phyloP scores from a whole-genome alignment of 2,329 filamentous ascomycete species.

The Cercospora janseana region DNA sequence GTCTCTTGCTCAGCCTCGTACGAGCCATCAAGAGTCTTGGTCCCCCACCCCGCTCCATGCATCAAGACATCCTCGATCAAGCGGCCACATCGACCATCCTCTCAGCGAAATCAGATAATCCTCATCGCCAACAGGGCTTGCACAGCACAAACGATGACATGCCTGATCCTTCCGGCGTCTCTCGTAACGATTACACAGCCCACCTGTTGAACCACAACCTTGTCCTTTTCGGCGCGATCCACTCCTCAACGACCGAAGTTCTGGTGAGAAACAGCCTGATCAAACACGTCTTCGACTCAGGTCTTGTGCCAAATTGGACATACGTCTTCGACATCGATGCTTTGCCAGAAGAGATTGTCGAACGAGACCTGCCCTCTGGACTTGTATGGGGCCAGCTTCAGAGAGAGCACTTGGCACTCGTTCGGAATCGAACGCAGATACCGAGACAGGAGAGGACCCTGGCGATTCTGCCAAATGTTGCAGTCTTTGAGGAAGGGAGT shows the following conservation, averaged over 20 bases:
- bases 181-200: conserved; percentile 24
- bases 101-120: conserved; percentile 17
- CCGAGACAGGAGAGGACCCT: conserved; percentile 53
- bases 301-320: conserved; percentile 28
- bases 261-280: conserved; percentile 29
- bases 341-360: background rate
- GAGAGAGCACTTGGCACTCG: conserved; percentile 55
- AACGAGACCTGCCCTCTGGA: conserved; percentile 44
- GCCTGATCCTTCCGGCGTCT: conserved; percentile 19
- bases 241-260: conserved; percentile 28
- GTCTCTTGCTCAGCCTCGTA: too few species aligned
- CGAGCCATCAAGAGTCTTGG: conserved; percentile 14
- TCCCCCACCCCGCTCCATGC: conserved; percentile 15
- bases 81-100: background rate
- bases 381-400: conserved; percentile 57
- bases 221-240: conserved; percentile 36
- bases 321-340: conserved; percentile 31
- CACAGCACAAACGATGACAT: conserved; percentile 6
- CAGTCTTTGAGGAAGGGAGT: conserved; percentile 42
- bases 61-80: conserved; percentile 14
- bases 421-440: conserved; percentile 57
- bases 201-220: conserved; percentile 24
- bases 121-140: conserved; percentile 21
- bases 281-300: conserved; percentile 18
- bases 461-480: conserved; percentile 42